These are phyloP conservation scores for Termitomyces sp. DNA, from an alignment of 768 basidiomycete genomes.

Conservation along the genomic window DNA sequence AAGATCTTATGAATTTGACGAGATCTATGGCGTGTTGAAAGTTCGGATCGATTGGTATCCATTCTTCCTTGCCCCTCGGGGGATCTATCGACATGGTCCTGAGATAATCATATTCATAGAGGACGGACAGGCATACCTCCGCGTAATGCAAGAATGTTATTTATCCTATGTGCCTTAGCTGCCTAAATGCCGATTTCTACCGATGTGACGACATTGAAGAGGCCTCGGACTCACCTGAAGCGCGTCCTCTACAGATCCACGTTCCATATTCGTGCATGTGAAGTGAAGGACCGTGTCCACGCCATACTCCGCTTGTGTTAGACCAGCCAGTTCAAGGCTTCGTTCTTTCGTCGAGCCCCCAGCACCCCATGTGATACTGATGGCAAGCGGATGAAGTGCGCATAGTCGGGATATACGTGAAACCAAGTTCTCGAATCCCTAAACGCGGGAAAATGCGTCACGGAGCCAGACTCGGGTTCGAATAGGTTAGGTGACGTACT, in stretches of 20 bases:
- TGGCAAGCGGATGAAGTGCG: conserved; percentile 70
- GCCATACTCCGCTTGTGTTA: conserved; percentile 67
- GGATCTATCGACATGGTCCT: conserved; percentile 53
- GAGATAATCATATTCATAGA: not conserved
- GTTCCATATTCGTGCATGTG: conserved; percentile 95
- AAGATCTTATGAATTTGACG: conserved; percentile 81
- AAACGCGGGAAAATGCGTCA: conserved; percentile 6
- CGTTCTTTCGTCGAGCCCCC: conserved; percentile 89
- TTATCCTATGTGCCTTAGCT: conserved; percentile 76
- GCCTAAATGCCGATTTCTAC: conserved; percentile 33
- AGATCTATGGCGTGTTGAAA: conserved; percentile 86
- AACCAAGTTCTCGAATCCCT: conserved; percentile 91
- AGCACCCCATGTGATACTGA: conserved; percentile 97
- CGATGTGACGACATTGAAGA: conserved; percentile 1
- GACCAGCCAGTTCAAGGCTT: conserved; percentile 78
- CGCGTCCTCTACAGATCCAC: conserved; percentile 82
- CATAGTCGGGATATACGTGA: conserved; percentile 81
- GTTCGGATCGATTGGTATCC: conserved; percentile 78
- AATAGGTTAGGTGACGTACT: conserved; percentile 29
- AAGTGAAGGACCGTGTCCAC: conserved; percentile 90
- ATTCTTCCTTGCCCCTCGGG: conserved; percentile 89
- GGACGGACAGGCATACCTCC: conserved; percentile 53
- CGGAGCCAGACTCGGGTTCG: too few relatives aligned
- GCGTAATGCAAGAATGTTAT: conserved; percentile 86
- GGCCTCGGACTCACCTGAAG: conserved; percentile 51